A percentile compares a stretch with the other conserved stretches of the same genome.
Evolutionary conservation across 2,329 filamentous ascomycete genomes (phyloP).

Genomic region (Xylariaceae sp.): DNA sequence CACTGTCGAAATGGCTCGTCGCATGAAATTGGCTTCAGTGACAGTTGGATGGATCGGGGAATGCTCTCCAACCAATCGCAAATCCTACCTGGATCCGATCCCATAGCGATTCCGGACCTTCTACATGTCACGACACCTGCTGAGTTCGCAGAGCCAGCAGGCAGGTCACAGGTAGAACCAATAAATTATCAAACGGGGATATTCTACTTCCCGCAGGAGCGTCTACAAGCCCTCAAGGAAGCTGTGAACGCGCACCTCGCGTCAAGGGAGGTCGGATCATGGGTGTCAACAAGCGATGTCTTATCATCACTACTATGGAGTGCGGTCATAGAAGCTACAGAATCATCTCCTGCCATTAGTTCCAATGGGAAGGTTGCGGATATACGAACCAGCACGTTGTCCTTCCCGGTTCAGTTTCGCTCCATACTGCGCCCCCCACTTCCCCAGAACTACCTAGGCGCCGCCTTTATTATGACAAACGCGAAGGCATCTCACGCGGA

Average conservation of each 20-base stretch:
- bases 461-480: conserved; percentile 37
- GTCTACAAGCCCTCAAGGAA: conserved; percentile 30
- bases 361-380: background rate
- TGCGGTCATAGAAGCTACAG: conserved; percentile 31
- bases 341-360: background rate
- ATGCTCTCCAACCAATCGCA: conserved; percentile 10
- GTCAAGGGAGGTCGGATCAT: conserved; percentile 16
- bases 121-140: conserved; percentile 24
- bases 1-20: conserved; percentile 32
- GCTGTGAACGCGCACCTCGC: conserved; percentile 27
- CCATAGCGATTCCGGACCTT: conserved; percentile 28
- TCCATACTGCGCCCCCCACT: conserved; percentile 28
- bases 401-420: conserved; percentile 40
- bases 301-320: conserved; percentile 39
- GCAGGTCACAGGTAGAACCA: background rate
- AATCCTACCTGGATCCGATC: background rate
- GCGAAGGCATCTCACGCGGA: conserved; percentile 23
- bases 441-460: conserved; percentile 36
- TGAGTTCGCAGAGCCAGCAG: background rate
- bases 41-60: conserved; percentile 31
- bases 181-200: conserved; percentile 31
- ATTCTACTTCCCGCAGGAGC: conserved; percentile 33
- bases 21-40: conserved; percentile 24
- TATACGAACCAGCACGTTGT: conserved; percentile 28
- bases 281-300: conserved; percentile 40